A percentile compares a stretch with the other conserved stretches of the same genome.
phyloP scores from a whole-genome alignment of 495 filamentous ascomycete species.

The Cryomyces minteri region DNA sequence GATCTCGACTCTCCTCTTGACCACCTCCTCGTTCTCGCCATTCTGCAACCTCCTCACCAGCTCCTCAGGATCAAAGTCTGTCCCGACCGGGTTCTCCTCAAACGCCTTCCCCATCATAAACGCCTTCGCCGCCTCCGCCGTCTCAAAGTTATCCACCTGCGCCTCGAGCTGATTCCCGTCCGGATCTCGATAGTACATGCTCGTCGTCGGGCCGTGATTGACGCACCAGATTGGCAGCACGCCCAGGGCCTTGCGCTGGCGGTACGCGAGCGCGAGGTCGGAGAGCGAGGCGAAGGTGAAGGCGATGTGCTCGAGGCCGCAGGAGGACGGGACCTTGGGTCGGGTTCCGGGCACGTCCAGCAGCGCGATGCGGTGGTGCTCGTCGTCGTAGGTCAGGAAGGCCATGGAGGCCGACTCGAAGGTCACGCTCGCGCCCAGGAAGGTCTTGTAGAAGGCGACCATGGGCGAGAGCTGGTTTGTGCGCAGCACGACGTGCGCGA shows the following conservation, averaged over 20 bases:
- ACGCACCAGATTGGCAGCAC: slow-evolving; percentile 26
- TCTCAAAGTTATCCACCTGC: slow-evolving; percentile 27
- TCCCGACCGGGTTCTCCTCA: slow-evolving; percentile 19
- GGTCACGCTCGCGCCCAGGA: neutral
- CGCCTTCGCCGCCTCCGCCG: slow-evolving; percentile 17
- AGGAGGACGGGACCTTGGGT: neutral
- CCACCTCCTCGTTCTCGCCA: slow-evolving; percentile 14
- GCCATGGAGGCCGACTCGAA: neutral
- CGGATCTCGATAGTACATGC: slow-evolving; percentile 6
- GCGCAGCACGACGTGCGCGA: slow-evolving; percentile 5
- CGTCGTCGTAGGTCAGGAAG: slow-evolving; percentile 9
- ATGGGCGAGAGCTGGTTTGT: slow-evolving; percentile 1
- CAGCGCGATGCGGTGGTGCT: slow-evolving; percentile 10
- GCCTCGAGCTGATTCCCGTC: slow-evolving; percentile 25
- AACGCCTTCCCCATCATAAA: slow-evolving; percentile 14
- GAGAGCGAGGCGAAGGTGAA: slow-evolving; percentile 5
- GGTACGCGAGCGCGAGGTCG: slow-evolving; percentile 13
- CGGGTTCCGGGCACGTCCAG: neutral
- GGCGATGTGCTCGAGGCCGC: slow-evolving; percentile 6
- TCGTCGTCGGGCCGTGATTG: slow-evolving; percentile 4
- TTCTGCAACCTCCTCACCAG: slow-evolving; percentile 14
- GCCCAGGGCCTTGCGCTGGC: slow-evolving; percentile 15
- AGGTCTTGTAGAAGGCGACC: slow-evolving; percentile 2
- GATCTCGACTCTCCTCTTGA: slow-evolving; percentile 17
- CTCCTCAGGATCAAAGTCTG: slow-evolving; percentile 23